phyloP scores from a whole-genome alignment of 164 flowering plant species.

The Magnolia officinalis region DNA sequence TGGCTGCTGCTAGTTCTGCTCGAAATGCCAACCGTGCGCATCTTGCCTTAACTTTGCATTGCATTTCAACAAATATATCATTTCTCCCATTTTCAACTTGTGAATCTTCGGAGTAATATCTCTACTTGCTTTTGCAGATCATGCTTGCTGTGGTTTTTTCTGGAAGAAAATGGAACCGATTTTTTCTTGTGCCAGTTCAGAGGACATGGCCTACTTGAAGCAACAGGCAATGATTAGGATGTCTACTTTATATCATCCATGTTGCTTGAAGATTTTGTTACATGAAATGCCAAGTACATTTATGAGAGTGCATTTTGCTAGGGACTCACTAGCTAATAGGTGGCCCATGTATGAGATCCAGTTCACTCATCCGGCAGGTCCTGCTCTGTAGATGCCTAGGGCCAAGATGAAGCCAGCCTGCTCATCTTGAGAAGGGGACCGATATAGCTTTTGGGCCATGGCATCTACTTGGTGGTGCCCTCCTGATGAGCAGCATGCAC shows the following conservation, averaged over 20 bases:
- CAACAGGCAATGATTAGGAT: constrained; percentile 44
- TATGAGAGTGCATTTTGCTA: background rate
- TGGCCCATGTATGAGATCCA: background rate
- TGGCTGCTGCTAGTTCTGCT: constrained; percentile 54
- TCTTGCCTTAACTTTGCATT: background rate
- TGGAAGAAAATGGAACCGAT: constrained; percentile 71
- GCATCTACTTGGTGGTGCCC: background rate
- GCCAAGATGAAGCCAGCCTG: background rate
- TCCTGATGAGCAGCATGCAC: background rate
- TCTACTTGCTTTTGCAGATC: constrained; percentile 33
- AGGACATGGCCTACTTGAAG: constrained; percentile 48
- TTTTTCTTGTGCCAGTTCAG: constrained; percentile 47
- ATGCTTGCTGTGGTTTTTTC: constrained; percentile 54
- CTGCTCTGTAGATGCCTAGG: background rate
- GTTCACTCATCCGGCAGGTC: background rate
- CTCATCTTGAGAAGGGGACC: background rate
- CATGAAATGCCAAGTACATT: background rate
- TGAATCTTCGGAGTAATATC: background rate
- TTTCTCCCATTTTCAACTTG: background rate
- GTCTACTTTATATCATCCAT: no score
- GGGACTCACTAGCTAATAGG: background rate
- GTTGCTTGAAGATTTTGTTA: background rate
- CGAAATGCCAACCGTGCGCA: constrained; percentile 42
- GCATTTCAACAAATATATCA: background rate
- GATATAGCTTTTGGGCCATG: background rate